Evolutionary conservation across 202 grass and related monocot species (phyloP).

Genomic region (Saccharum hybrid): DNA sequence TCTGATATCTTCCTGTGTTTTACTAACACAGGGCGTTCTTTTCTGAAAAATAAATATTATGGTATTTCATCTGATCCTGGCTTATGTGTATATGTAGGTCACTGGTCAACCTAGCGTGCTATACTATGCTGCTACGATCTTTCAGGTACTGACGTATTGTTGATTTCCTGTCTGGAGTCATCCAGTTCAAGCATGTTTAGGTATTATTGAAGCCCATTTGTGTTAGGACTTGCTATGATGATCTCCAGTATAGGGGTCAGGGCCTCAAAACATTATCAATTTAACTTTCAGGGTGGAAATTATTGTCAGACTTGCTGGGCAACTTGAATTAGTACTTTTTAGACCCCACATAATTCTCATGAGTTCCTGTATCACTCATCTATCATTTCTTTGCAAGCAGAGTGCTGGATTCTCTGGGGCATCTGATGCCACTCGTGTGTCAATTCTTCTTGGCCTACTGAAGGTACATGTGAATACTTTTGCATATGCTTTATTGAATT

Average conservation of each 20-base stretch:
- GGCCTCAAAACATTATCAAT: slow-evolving; percentile 23
- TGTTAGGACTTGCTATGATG: neutral
- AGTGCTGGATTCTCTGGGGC: slow-evolving; percentile 96
- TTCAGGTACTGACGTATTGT: slow-evolving; percentile 79
- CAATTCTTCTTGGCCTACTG: slow-evolving; percentile 93
- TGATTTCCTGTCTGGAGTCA: slow-evolving; percentile 29
- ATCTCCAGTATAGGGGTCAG: neutral
- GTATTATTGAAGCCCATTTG: slow-evolving; percentile 7
- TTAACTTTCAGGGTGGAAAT: slow-evolving; percentile 11
- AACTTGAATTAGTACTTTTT: neutral
- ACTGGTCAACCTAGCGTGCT: slow-evolving; percentile 94
- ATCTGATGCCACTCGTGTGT: slow-evolving; percentile 95
- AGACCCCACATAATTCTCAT: neutral
- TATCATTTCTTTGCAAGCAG: slow-evolving; percentile 50
- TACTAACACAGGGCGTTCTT: neutral
- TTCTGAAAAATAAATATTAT: neutral
- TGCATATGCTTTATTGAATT: neutral
- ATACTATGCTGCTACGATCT: slow-evolving; percentile 96
- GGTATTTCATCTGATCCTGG: slow-evolving; percentile 23
- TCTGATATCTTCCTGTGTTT: slow-evolving; percentile 23
- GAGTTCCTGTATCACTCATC: slow-evolving; percentile 13
- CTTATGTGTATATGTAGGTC: slow-evolving; percentile 56
- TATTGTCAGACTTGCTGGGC: neutral
- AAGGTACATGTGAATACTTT: slow-evolving; percentile 61
- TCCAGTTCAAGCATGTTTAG: slow-evolving; percentile 14